phyloP scores from a whole-genome alignment of 164 flowering plant species.

The Piper longum region DNA sequence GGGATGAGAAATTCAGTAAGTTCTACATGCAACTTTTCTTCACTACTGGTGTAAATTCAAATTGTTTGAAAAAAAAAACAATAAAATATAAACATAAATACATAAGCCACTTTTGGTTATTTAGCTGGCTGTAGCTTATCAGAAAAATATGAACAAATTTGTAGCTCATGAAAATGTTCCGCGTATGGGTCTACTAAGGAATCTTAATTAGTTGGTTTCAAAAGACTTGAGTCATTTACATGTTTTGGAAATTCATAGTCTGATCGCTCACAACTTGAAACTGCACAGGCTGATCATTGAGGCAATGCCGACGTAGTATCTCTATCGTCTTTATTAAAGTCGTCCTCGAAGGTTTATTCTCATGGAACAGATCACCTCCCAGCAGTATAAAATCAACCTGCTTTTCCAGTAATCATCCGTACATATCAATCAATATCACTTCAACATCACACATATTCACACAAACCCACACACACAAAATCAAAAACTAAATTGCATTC shows the following conservation, averaged over 20 bases:
- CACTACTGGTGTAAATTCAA: too few species aligned
- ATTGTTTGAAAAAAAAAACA: too few species aligned
- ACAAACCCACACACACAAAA: neutral
- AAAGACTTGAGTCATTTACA: conserved; percentile 20
- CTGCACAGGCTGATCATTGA: conserved; percentile 80
- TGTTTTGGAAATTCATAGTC: conserved; percentile 76
- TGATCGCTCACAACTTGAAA: conserved; percentile 99
- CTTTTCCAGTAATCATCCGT: neutral
- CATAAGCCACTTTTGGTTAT: too few species aligned
- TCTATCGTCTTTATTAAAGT: conserved; percentile 84
- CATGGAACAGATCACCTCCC: conserved; percentile 99
- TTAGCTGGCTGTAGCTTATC: too few species aligned
- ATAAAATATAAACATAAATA: too few species aligned
- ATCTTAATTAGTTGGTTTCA: too few species aligned
- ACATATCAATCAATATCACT: neutral
- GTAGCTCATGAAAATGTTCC: too few species aligned
- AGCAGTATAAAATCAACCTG: conserved; percentile 92
- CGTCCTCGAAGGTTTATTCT: conserved; percentile 91
- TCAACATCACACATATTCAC: neutral
- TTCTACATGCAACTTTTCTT: neutral
- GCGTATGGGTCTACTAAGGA: too few species aligned
- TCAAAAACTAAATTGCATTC: too few species aligned
- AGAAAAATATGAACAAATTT: too few species aligned
- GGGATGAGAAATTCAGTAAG: neutral
- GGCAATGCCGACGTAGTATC: conserved; percentile 84